A percentile compares a stretch with the other conserved stretches of the same genome.
phyloP scores from a whole-genome alignment of 352 stramenopile species.

The Blastocystis sp. region DNA sequence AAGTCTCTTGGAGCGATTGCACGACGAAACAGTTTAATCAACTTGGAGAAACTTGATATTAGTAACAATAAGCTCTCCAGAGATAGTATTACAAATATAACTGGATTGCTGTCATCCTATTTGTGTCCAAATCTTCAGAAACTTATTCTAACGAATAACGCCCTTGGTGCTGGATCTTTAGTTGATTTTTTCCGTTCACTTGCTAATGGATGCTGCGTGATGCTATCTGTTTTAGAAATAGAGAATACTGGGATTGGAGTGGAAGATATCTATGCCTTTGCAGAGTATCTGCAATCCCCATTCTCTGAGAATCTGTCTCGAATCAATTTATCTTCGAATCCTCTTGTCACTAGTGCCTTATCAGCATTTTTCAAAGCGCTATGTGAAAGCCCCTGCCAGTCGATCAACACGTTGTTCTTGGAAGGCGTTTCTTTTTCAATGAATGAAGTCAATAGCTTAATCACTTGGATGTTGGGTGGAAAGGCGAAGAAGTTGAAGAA shows the following conservation, averaged over 20 bases:
- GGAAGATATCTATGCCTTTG: not conserved
- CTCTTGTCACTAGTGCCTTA: not conserved
- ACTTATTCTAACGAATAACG: not conserved
- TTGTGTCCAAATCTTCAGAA: not conserved
- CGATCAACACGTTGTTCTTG: not conserved
- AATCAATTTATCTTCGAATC: not conserved
- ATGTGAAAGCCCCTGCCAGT: not conserved
- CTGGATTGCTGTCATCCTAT: not conserved
- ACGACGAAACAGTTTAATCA: not conserved
- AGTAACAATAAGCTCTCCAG: not conserved
- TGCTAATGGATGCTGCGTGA: not conserved
- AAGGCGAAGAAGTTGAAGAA: not conserved
- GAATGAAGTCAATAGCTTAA: not conserved
- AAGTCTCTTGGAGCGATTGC: not conserved
- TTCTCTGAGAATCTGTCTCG: constrained; percentile 20
- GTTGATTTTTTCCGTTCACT: not conserved
- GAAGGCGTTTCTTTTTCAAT: not conserved
- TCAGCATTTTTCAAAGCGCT: not conserved
- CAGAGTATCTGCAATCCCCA: not conserved
- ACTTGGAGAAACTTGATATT: not conserved
- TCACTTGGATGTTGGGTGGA: not conserved
- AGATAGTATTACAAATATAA: not conserved
- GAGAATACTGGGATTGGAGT: not conserved
- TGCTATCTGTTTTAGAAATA: not conserved
- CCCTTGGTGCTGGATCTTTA: not conserved